phyloP scores from a whole-genome alignment of 768 basidiomycete genomes.

The Calocybe gangraenosa region DNA sequence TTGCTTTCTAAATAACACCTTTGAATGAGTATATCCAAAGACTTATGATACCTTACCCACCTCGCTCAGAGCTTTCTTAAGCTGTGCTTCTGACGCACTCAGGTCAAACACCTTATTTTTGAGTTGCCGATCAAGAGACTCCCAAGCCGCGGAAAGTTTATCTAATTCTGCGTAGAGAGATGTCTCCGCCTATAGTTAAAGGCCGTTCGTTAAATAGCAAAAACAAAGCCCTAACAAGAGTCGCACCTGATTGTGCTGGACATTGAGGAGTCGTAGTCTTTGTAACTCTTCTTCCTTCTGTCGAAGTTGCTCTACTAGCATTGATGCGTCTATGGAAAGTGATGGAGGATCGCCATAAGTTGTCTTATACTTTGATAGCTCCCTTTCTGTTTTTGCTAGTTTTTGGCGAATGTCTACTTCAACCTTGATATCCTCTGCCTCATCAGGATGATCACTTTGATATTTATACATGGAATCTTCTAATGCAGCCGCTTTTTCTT shows the following conservation, averaged over 20 bases:
- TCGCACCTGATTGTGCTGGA: conserved; percentile 62
- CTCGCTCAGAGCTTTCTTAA: conserved; percentile 63
- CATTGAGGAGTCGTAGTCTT: conserved; percentile 55
- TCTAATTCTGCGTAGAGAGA: conserved; percentile 84
- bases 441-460: conserved; percentile 49
- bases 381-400: conserved; percentile 37
- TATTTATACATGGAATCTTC: conserved; percentile 48
- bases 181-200: conserved; percentile 55
- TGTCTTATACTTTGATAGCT: conserved; percentile 58
- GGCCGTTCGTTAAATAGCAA: background rate
- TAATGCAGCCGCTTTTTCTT: conserved; percentile 44
- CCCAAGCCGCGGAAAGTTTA: conserved; percentile 83
- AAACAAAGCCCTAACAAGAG: background rate
- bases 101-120: conserved; percentile 85
- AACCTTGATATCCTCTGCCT: conserved; percentile 41
- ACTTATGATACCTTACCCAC: conserved; percentile 48
- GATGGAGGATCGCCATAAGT: conserved; percentile 56
- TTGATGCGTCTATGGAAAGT: conserved; percentile 45
- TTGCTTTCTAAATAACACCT: conserved; percentile 67
- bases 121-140: conserved; percentile 73
- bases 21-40: background rate
- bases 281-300: conserved; percentile 67
- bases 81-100: conserved; percentile 64
- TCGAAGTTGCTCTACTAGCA: conserved; percentile 52
- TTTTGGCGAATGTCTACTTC: conserved; percentile 50